These are phyloP conservation scores for Cystoderma amianthinum DNA, from an alignment of 768 basidiomycete genomes.

Conservation along the genomic window DNA sequence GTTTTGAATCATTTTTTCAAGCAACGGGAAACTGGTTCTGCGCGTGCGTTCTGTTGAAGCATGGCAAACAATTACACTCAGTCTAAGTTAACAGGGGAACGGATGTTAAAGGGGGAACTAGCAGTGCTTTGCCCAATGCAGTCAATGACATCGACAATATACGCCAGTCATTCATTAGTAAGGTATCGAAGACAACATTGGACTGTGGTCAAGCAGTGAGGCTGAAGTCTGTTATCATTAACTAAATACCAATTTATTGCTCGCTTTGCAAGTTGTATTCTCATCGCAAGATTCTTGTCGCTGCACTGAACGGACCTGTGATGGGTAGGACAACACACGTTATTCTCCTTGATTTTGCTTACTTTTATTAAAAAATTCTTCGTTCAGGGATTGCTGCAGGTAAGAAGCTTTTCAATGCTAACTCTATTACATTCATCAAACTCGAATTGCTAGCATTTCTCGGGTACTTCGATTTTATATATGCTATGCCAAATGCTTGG, in stretches of 20 bases:
- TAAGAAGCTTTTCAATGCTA: slow-evolving; percentile 10
- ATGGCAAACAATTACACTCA: background rate
- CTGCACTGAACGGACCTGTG: slow-evolving; percentile 69
- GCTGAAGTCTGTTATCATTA: background rate
- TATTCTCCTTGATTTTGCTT: background rate
- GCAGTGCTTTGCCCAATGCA: slow-evolving; percentile 4
- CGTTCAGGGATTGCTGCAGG: slow-evolving; percentile 61
- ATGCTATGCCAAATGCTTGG: slow-evolving; percentile 54
- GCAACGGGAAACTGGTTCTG: slow-evolving; percentile 71
- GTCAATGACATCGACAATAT: slow-evolving; percentile 17
- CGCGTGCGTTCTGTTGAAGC: slow-evolving; percentile 39
- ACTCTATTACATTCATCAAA: background rate
- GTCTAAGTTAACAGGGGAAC: slow-evolving; percentile 44
- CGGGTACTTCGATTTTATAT: slow-evolving; percentile 75
- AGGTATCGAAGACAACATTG: slow-evolving; percentile 43
- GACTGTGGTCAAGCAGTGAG: slow-evolving; percentile 63
- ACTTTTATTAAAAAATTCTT: background rate
- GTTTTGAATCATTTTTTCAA: slow-evolving; percentile 12
- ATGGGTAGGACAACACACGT: slow-evolving; percentile 42
- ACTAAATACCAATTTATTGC: background rate
- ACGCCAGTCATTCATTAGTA: slow-evolving; percentile 39
- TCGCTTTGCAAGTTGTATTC: slow-evolving; percentile 43
- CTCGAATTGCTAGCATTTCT: slow-evolving; percentile 37
- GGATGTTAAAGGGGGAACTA: slow-evolving; percentile 33
- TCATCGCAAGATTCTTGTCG: slow-evolving; percentile 64